Evolutionary conservation across 768 basidiomycete genomes (phyloP), one percentile per base, ranked within the genome.

Genomic region (Mrakia blollopis): DNA sequence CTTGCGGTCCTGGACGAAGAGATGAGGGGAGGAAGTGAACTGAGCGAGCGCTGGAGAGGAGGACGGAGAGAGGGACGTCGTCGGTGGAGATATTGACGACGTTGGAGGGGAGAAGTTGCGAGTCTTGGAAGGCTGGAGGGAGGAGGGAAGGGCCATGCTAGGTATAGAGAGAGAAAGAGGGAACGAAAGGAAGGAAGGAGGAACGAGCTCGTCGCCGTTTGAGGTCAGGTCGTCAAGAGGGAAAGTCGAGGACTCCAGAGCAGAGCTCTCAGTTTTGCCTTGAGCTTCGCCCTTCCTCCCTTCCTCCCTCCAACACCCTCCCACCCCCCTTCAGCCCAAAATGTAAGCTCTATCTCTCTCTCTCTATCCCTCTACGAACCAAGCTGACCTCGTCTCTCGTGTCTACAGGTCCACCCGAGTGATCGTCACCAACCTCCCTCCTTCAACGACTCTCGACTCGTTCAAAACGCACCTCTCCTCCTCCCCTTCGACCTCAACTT

Each of bases 401-500:
- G 1, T 37, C 39, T 41, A 11, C 71, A 76, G 75, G 75, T 76
- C 75, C 18, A 70, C 92, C 8, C 89, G 93, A 60, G 87, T 94
- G 50, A 90, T 94, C 72, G 85, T 94, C 30, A 93, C 93, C 82
- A 92, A 93, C 79, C 83, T 94, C 0, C 92, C 92, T 0, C 81
- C 87, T 0, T 90, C 90, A 81, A 85, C 90, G 30, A 90, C 91
- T 2, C 50, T 71, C 0, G 87, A 89, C 21, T 74, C 77, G 3
- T 72, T 78, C 47, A 50, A 63, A 30, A 30, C 54, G 39, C 77
- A 78, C 72, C 77, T 78, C 61, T 32, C 71, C 25, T 68, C 71
- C 9, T 60, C 76, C 28, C 68, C 77, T 23, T 63, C 77, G 21
- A 25, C 67, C 9, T 74, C 77, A 39, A 70, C 77, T 21, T 57